phyloP scores from a whole-genome alignment of 805 yeast species.

The Metschnikowia lachancei region DNA sequence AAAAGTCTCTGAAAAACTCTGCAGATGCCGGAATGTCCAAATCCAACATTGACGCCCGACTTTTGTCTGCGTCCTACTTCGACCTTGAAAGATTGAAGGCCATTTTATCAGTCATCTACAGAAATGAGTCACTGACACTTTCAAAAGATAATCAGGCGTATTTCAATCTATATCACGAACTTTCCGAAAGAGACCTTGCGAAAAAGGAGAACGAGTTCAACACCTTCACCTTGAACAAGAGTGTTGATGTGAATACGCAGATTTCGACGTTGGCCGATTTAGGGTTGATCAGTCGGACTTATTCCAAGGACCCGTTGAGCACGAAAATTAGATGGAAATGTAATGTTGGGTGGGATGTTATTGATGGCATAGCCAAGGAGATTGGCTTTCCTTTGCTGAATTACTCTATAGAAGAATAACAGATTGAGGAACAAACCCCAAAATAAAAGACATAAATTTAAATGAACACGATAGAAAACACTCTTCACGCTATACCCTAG shows the following conservation, averaged over 20 bases:
- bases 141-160: slow-evolving; percentile 24
- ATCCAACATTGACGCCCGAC: slow-evolving; percentile 53
- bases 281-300: slow-evolving; percentile 47
- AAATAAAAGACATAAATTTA: neutral
- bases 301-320: slow-evolving; percentile 53
- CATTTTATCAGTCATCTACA: slow-evolving; percentile 68
- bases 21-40: slow-evolving; percentile 25
- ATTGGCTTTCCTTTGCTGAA: slow-evolving; percentile 64
- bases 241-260: slow-evolving; percentile 52
- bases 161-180: slow-evolving; percentile 26
- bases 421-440: no score
- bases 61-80: slow-evolving; percentile 70
- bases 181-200: slow-evolving; percentile 35
- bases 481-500: neutral
- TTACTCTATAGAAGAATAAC: slow-evolving; percentile 44
- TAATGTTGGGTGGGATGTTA: slow-evolving; percentile 66
- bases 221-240: slow-evolving; percentile 37
- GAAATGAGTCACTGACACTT: slow-evolving; percentile 34
- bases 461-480: neutral
- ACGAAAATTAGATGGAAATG: slow-evolving; percentile 77
- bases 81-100: slow-evolving; percentile 79
- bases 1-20: slow-evolving; percentile 32
- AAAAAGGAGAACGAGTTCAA: slow-evolving; percentile 33
- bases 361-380: slow-evolving; percentile 59
- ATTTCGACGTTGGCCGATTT: slow-evolving; percentile 58